A percentile compares a stretch with the other conserved stretches of the same genome.
Evolutionary conservation across 495 filamentous ascomycete species (phyloP).

Genomic region (Lepraria neglecta): DNA sequence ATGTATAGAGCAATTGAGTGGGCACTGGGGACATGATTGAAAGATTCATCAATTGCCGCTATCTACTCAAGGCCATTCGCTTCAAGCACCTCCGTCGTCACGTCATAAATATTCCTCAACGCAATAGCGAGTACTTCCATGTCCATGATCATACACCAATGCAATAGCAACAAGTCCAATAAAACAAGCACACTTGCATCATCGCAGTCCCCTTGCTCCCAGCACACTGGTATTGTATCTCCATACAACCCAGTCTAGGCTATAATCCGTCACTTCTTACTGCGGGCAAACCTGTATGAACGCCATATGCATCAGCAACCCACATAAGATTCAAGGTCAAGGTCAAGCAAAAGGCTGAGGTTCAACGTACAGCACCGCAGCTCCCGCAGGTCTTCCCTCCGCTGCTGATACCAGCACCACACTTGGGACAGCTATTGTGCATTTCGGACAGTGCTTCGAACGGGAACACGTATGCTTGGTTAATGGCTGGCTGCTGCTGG

Average conservation of each 20-base stretch:
- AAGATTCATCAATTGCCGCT: neutral
- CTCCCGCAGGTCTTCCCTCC: constrained; percentile 10
- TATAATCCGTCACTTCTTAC: too few relatives aligned
- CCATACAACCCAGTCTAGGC: too few relatives aligned
- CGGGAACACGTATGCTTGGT: neutral
- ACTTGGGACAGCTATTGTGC: constrained; percentile 7
- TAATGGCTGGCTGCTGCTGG: neutral
- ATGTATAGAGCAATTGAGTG: neutral
- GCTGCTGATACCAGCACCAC: neutral
- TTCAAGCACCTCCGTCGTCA: too few relatives aligned
- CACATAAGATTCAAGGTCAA: neutral
- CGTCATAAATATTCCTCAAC: too few relatives aligned
- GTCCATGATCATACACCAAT: too few relatives aligned
- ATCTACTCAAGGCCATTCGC: too few relatives aligned
- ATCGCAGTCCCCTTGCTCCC: too few relatives aligned
- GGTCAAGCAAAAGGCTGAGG: too few relatives aligned
- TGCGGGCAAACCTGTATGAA: neutral
- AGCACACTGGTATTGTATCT: too few relatives aligned
- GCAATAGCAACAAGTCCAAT: too few relatives aligned
- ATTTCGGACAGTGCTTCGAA: neutral
- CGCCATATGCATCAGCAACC: neutral
- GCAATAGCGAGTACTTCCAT: too few relatives aligned
- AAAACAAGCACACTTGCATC: too few relatives aligned
- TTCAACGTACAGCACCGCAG: constrained; percentile 4
- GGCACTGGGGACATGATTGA: neutral